Evolutionary conservation across 2,329 filamentous ascomycete genomes (phyloP).

Genomic region (Thielaviopsis musarum): DNA sequence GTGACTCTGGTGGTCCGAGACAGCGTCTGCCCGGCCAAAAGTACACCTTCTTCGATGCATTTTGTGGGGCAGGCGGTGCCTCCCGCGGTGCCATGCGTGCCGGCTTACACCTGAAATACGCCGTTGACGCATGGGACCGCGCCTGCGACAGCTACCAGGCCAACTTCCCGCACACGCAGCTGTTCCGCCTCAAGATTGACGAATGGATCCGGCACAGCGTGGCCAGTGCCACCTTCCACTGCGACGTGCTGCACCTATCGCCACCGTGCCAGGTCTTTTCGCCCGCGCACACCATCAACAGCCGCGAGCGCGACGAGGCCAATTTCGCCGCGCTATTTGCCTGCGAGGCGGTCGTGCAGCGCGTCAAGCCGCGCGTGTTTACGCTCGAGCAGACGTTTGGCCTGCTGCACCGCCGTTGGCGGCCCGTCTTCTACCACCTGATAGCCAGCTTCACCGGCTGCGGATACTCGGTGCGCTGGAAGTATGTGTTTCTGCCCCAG

Average conservation of each 20-base stretch:
- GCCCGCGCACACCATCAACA: slow-evolving; percentile 46
- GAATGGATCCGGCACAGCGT: slow-evolving; percentile 27
- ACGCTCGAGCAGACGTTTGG: slow-evolving; percentile 71
- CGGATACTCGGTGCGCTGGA: slow-evolving; percentile 57
- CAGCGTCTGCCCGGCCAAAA: slow-evolving; percentile 21
- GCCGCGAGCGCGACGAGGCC: slow-evolving; percentile 50
- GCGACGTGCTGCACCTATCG: slow-evolving; percentile 55
- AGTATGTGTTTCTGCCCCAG: slow-evolving; percentile 33
- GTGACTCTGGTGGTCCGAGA: neutral
- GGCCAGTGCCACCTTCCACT: slow-evolving; percentile 18
- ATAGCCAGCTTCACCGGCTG: slow-evolving; percentile 45
- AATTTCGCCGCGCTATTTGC: slow-evolving; percentile 46
- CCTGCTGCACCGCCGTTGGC: slow-evolving; percentile 36
- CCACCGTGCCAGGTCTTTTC: slow-evolving; percentile 68
- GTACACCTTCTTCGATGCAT: slow-evolving; percentile 56
- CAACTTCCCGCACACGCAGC: slow-evolving; percentile 38
- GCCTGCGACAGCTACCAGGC: slow-evolving; percentile 39
- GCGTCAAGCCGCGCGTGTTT: slow-evolving; percentile 46
- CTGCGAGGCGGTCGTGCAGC: slow-evolving; percentile 37
- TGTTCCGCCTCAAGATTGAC: slow-evolving; percentile 31
- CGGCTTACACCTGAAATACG: slow-evolving; percentile 42
- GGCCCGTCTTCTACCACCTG: slow-evolving; percentile 39
- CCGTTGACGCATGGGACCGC: slow-evolving; percentile 42
- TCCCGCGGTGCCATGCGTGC: slow-evolving; percentile 43
- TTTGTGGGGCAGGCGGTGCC: slow-evolving; percentile 56